A percentile compares a stretch with the other conserved stretches of the same genome.
phyloP scores from a whole-genome alignment of 192 early-diverging fungal species.

The Umbelopsis isabellina region DNA sequence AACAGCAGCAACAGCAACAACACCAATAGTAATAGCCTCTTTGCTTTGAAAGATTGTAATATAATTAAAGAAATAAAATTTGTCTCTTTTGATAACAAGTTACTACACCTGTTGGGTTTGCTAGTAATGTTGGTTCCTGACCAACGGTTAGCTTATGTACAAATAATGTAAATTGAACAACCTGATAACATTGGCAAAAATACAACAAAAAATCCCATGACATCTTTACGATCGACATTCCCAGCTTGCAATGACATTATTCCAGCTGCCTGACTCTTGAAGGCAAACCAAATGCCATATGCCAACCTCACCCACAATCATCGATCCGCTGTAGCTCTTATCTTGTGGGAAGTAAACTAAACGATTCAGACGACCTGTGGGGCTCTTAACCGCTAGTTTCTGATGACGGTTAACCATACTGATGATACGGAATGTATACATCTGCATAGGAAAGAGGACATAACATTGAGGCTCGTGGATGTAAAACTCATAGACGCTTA shows the following conservation, averaged over 20 bases:
- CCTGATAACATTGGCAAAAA: background rate
- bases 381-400: slow-evolving; percentile 43
- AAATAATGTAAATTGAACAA: background rate
- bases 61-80: background rate
- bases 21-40: background rate
- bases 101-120: too few species aligned
- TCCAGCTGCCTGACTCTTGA: slow-evolving; percentile 35
- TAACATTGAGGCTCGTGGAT: slow-evolving; percentile 53
- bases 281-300: slow-evolving; percentile 41
- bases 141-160: slow-evolving; percentile 4
- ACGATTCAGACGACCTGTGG: slow-evolving; percentile 32
- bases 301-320: slow-evolving; percentile 33
- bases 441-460: slow-evolving; percentile 47
- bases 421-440: slow-evolving; percentile 46
- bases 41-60: background rate
- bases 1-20: slow-evolving; percentile 33
- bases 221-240: slow-evolving; percentile 24
- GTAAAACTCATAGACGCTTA: slow-evolving; percentile 50
- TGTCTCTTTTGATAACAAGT: too few species aligned
- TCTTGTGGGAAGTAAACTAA: slow-evolving; percentile 38
- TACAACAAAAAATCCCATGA: background rate
- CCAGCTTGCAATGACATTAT: slow-evolving; percentile 36
- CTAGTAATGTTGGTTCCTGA: background rate
- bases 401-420: slow-evolving; percentile 38
- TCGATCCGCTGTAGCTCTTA: slow-evolving; percentile 23